Base-by-base conservation (phyloP, 768 basidiomycete genomes). In the Trametes cingulata region DNA sequence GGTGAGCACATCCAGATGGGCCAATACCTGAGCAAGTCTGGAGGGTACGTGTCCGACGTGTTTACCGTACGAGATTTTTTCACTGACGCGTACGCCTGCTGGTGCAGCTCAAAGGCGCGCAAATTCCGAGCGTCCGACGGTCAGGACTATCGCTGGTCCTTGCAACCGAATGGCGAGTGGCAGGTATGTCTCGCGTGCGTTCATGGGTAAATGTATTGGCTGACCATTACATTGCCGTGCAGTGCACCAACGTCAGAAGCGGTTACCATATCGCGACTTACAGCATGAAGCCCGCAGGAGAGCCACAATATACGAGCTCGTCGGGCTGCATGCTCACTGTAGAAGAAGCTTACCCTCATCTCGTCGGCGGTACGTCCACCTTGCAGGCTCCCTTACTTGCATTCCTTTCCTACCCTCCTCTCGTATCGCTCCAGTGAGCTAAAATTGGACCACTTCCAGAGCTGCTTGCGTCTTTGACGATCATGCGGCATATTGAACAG, bases 301-400 rank as follows among this genome's bases (percentile, higher is more conserved):
- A 87, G 65, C 82, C 85, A 3, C 75, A 75, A 17, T 86, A 86
- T 62, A 46, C 41, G 1, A 68, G 73, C 45, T 85, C 85, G 0
- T 86, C 85, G 2, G 86, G 86, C 1, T 84, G 83, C 59, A 81
- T 82, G 74, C 72, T 90, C 47, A 85, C 81, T 27, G 77, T 90
- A 19, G 85, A 86, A 41, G 88, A 88, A 64, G 74, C 76, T 6
- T 88, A 80, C 52, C 78, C 76, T 2, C 75, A 83, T 52, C 74
- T 88, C 41, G 82, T 82, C 33, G 76, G 76, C 56, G 88, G 88
- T 85, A 65, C 63, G 79, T 72, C 50, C 33, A 2, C 2, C 17
- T 7, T 17, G 14, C 35, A 6, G 36, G n/a, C 24, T 17, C 2
- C 45, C 24, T 10, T 24, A 10, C 20, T 22, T 3, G 45, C 20